phyloP scores from a whole-genome alignment of 2,329 filamentous ascomycete species.

The Clarireedia sp. region DNA sequence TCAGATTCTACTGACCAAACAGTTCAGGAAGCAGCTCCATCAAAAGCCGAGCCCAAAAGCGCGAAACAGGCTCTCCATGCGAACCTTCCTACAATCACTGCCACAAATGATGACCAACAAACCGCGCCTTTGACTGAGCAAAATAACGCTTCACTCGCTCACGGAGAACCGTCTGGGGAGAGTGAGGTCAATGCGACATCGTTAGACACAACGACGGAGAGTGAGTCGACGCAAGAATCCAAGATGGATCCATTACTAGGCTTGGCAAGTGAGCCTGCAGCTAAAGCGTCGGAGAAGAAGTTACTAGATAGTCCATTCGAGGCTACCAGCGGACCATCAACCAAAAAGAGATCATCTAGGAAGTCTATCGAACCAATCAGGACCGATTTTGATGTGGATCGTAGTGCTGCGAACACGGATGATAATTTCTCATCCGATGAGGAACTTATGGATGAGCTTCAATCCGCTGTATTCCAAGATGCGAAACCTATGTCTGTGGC shows the following conservation, averaged over 20 bases:
- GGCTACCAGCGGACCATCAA: neutral
- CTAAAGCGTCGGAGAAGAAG: neutral
- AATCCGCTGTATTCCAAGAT: slow-evolving; percentile 72
- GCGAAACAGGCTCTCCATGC: slow-evolving; percentile 1
- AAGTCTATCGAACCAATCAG: slow-evolving; percentile 44
- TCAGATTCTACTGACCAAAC: slow-evolving; percentile 58
- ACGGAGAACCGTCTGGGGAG: neutral
- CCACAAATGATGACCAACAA: neutral
- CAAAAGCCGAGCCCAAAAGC: slow-evolving; percentile 6
- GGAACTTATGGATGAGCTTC: slow-evolving; percentile 75
- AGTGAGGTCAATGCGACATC: neutral
- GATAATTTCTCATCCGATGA: slow-evolving; percentile 62
- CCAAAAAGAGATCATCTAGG: slow-evolving; percentile 19
- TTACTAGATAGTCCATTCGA: slow-evolving; percentile 1
- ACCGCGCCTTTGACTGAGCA: neutral
- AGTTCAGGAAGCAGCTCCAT: slow-evolving; percentile 30
- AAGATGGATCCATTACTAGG: slow-evolving; percentile 9
- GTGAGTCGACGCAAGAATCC: too few relatives aligned
- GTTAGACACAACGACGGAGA: neutral
- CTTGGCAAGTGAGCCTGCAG: neutral
- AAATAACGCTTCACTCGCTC: neutral
- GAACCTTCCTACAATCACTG: neutral
- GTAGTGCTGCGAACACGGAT: slow-evolving; percentile 30
- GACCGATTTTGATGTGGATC: slow-evolving; percentile 37
- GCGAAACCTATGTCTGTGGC: slow-evolving; percentile 73